These are phyloP conservation scores for Suhomyces prunicola DNA, from an alignment of 805 yeast species.

Conservation along the genomic window DNA sequence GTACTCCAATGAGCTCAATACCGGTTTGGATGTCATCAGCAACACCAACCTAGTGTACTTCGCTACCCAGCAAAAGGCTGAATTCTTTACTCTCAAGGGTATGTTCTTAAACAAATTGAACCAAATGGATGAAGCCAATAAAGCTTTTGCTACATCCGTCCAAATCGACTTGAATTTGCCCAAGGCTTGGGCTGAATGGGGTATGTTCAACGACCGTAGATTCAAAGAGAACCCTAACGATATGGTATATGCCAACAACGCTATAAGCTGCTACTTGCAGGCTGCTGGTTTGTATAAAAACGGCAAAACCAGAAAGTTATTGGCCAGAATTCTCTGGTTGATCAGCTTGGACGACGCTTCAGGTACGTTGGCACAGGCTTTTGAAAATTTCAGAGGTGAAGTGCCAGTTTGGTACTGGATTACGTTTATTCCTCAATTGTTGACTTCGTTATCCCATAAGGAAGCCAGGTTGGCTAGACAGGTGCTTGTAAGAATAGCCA, in stretches of 20 bases:
- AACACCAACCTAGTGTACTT: slow-evolving; percentile 94
- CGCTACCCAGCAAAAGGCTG: slow-evolving; percentile 97
- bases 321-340: slow-evolving; percentile 91
- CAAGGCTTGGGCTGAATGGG: slow-evolving; percentile 99
- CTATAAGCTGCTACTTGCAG: slow-evolving; percentile 91
- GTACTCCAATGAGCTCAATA: slow-evolving; percentile 82
- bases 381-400: slow-evolving; percentile 90
- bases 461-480: slow-evolving; percentile 89
- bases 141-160: slow-evolving; percentile 96
- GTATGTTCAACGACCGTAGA: slow-evolving; percentile 85
- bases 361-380: slow-evolving; percentile 80
- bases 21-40: slow-evolving; percentile 95
- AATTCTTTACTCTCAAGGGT: slow-evolving; percentile 94
- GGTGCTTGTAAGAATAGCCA: slow-evolving; percentile 87
- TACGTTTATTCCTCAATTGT: slow-evolving; percentile 89
- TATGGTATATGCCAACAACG: slow-evolving; percentile 83
- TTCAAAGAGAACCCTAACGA: slow-evolving; percentile 81
- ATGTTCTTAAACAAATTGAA: slow-evolving; percentile 92
- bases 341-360: slow-evolving; percentile 83
- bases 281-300: slow-evolving; percentile 96
- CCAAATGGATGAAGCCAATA: slow-evolving; percentile 92
- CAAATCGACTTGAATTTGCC: slow-evolving; percentile 92
- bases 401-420: slow-evolving; percentile 99
- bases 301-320: slow-evolving; percentile 80
- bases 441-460: slow-evolving; percentile 84